Evolutionary conservation across 1,139 yeast genomes (phyloP).

Genomic region (Yamadazyma dendronema): DNA sequence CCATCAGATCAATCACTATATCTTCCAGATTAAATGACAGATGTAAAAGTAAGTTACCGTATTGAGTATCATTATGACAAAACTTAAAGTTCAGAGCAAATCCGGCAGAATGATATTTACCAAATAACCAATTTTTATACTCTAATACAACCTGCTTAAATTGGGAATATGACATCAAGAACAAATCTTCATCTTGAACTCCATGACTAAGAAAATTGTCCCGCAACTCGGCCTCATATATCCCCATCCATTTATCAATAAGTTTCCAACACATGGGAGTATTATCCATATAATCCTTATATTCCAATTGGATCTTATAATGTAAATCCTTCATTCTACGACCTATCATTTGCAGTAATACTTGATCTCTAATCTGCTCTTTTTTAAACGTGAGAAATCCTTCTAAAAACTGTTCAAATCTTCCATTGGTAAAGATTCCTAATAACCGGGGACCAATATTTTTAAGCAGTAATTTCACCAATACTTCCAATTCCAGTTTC

Average conservation of each 20-base stretch:
- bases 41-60: slow-evolving; percentile 76
- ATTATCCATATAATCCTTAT: slow-evolving; percentile 44
- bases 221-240: slow-evolving; percentile 46
- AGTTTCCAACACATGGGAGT: slow-evolving; percentile 67
- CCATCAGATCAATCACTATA: slow-evolving; percentile 31
- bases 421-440: slow-evolving; percentile 88
- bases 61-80: slow-evolving; percentile 95
- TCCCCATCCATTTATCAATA: slow-evolving; percentile 67
- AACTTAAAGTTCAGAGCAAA: slow-evolving; percentile 59
- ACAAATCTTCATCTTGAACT: slow-evolving; percentile 37
- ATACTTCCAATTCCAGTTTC: slow-evolving; percentile 68
- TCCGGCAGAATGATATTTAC: slow-evolving; percentile 45
- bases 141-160: slow-evolving; percentile 47
- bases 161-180: slow-evolving; percentile 46
- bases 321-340: slow-evolving; percentile 96
- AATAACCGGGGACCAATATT: slow-evolving; percentile 85
- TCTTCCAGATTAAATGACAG: slow-evolving; percentile 34
- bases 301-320: slow-evolving; percentile 69
- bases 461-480: slow-evolving; percentile 70
- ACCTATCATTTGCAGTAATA: slow-evolving; percentile 81
- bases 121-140: slow-evolving; percentile 64
- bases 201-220: slow-evolving; percentile 26
- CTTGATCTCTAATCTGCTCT: slow-evolving; percentile 70
- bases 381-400: slow-evolving; percentile 75
- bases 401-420: slow-evolving; percentile 86